Percentiles rank a stretch among this genome's conserved stretches.
These are phyloP conservation scores for Mortierella sp. DNA, from an alignment of 371 early-diverging fungal genomes.

Conservation along the genomic window DNA sequence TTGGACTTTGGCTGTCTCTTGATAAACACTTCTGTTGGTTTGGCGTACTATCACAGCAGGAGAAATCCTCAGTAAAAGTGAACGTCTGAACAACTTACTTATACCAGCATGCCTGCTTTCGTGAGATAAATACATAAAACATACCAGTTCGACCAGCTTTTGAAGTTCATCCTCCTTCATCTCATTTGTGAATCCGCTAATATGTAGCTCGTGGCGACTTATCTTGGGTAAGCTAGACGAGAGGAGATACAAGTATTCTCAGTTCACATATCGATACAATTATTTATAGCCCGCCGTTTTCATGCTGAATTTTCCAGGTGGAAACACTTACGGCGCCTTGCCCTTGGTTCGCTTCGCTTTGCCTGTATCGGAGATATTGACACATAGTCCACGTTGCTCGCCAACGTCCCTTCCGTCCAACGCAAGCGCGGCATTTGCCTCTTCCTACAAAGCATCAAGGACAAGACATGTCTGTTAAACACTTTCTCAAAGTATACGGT, in stretches of 20 bases:
- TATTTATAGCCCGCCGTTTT: background rate
- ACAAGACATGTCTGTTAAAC: background rate
- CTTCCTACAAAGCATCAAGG: constrained; percentile 25
- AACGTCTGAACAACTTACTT: too few species aligned
- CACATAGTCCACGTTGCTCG: constrained; percentile 31
- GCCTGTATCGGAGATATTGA: constrained; percentile 43
- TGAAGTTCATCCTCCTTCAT: constrained; percentile 30
- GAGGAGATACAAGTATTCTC: background rate
- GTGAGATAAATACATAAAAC: background rate
- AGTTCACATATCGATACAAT: too few species aligned
- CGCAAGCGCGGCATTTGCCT: constrained; percentile 42
- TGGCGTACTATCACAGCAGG: constrained; percentile 14
- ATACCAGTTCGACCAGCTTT: constrained; percentile 39
- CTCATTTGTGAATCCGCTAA: constrained; percentile 29
- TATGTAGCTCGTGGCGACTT: constrained; percentile 35
- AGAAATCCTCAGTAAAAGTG: too few species aligned
- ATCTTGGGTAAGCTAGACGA: constrained; percentile 23
- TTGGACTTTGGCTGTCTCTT: background rate
- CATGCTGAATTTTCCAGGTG: background rate
- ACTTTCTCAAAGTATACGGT: too few species aligned
- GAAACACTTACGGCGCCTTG: constrained; percentile 31
- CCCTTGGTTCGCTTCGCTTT: constrained; percentile 12
- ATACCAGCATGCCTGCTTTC: too few species aligned
- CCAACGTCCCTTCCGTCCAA: constrained; percentile 45
- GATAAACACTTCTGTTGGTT: constrained; percentile 19